These are phyloP conservation scores for Trichocomaceae sp. DNA, from an alignment of 2,329 filamentous ascomycete species.

Conservation along the genomic window DNA sequence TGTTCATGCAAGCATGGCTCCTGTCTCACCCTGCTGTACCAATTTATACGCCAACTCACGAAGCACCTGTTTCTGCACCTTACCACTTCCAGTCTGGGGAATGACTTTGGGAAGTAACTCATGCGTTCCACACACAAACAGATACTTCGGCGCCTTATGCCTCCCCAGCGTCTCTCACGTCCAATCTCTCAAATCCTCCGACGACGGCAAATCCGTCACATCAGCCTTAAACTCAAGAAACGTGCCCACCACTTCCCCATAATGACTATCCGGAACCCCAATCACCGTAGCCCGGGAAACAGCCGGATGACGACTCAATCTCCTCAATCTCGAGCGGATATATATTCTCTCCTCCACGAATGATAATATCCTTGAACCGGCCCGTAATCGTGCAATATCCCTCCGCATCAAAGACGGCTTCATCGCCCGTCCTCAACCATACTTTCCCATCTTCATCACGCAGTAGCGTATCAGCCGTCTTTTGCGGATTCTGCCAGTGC, in stretches of 20 bases:
- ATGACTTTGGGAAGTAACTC: slow-evolving; percentile 41
- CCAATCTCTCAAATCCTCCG: slow-evolving; percentile 55
- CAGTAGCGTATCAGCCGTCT: slow-evolving; percentile 65
- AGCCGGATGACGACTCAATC: slow-evolving; percentile 57
- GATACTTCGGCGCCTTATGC: slow-evolving; percentile 63
- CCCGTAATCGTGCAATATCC: slow-evolving; percentile 70
- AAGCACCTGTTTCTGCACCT: slow-evolving; percentile 58
- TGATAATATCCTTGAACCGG: slow-evolving; percentile 73
- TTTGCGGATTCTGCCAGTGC: slow-evolving; percentile 41
- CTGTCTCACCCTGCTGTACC: too few relatives aligned
- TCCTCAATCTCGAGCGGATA: slow-evolving; percentile 73
- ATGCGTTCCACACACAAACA: slow-evolving; percentile 69
- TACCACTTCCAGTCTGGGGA: slow-evolving; percentile 65
- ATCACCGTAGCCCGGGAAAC: slow-evolving; percentile 62
- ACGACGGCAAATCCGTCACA: slow-evolving; percentile 12
- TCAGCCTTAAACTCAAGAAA: slow-evolving; percentile 43
- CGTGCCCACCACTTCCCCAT: slow-evolving; percentile 65
- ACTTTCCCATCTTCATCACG: slow-evolving; percentile 53
- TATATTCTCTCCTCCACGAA: slow-evolving; percentile 66
- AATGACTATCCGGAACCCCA: slow-evolving; percentile 62
- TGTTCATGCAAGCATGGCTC: too few relatives aligned
- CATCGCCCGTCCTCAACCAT: slow-evolving; percentile 62
- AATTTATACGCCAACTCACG: slow-evolving; percentile 41
- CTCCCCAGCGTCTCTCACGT: slow-evolving; percentile 55
- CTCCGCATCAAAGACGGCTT: slow-evolving; percentile 46